Evolutionary conservation across 805 yeast genomes (phyloP).

Genomic region (Wickerhamiella sorbophila): DNA sequence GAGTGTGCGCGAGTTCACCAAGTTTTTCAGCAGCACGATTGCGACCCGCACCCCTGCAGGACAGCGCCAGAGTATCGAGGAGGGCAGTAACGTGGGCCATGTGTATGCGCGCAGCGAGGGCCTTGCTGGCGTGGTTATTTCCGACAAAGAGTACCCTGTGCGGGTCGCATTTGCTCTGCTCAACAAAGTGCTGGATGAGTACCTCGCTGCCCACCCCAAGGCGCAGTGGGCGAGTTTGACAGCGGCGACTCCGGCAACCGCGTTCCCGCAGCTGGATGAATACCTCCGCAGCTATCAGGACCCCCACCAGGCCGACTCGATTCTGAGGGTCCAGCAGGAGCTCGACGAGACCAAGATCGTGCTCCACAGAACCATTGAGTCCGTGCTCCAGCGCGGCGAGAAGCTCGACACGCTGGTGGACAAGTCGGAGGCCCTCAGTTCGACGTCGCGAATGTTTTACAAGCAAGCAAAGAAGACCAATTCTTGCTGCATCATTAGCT

Average conservation of each 20-base stretch:
- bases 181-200: conserved; percentile 85
- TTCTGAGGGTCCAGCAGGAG: conserved; percentile 95
- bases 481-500: conserved; percentile 73
- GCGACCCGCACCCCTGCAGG: conserved; percentile 78
- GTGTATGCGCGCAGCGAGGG: conserved; percentile 86
- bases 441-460: conserved; percentile 84
- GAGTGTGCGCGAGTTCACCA: conserved; percentile 82
- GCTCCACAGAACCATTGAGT: conserved; percentile 87
- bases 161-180: conserved; percentile 90
- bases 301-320: conserved; percentile 92
- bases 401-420: conserved; percentile 87
- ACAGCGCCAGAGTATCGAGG: conserved; percentile 89
- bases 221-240: conserved; percentile 42
- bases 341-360: conserved; percentile 95
- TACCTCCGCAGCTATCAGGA: conserved; percentile 83
- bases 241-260: conserved; percentile 32
- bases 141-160: conserved; percentile 92
- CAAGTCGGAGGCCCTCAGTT: conserved; percentile 82
- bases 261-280: conserved; percentile 45
- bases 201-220: conserved; percentile 56
- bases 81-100: conserved; percentile 81
- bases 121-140: conserved; percentile 74
- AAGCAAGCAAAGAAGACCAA: conserved; percentile 93
- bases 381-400: conserved; percentile 91
- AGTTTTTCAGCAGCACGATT: conserved; percentile 83